Evolutionary conservation across 2,329 filamentous ascomycete species (phyloP).

Genomic region (Colletotrichum horii): DNA sequence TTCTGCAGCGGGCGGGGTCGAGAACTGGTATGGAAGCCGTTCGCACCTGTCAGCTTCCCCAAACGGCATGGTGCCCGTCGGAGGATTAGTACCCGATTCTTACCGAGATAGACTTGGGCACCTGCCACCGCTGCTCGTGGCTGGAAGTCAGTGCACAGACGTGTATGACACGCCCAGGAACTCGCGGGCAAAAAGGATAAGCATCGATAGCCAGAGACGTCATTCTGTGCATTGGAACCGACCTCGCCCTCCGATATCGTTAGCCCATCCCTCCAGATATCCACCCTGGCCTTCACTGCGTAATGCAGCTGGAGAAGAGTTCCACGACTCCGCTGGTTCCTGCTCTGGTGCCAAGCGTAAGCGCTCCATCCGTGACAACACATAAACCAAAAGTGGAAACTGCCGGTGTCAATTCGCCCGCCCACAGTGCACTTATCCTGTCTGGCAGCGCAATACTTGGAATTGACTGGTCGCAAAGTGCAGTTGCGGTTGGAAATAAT

Average conservation of each 20-base stretch:
- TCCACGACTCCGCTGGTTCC: slow-evolving; percentile 4
- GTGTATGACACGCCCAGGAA: not conserved
- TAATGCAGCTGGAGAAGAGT: slow-evolving; percentile 1
- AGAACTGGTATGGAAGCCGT: not conserved
- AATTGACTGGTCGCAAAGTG: not conserved
- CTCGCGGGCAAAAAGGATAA: not conserved
- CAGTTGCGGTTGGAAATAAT: not conserved
- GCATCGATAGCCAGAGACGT: not conserved
- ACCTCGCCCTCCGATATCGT: slow-evolving; percentile 14
- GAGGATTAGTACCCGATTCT: not conserved
- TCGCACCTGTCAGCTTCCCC: slow-evolving; percentile 12
- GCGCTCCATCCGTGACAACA: slow-evolving; percentile 3
- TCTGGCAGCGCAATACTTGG: not conserved
- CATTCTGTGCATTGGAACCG: not conserved
- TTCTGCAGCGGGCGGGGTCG: slow-evolving; percentile 14
- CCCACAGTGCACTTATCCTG: not conserved
- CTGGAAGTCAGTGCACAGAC: slow-evolving; percentile 12
- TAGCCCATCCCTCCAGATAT: not conserved
- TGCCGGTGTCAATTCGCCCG: not conserved
- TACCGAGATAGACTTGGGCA: not conserved
- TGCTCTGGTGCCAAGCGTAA: not conserved
- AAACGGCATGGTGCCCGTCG: not conserved
- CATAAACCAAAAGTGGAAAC: slow-evolving; percentile 4
- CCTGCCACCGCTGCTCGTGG: not conserved
- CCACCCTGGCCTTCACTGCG: not conserved